Base-by-base conservation (phyloP, 2,329 filamentous ascomycete genomes). In the Trichophyton rubrum region DNA sequence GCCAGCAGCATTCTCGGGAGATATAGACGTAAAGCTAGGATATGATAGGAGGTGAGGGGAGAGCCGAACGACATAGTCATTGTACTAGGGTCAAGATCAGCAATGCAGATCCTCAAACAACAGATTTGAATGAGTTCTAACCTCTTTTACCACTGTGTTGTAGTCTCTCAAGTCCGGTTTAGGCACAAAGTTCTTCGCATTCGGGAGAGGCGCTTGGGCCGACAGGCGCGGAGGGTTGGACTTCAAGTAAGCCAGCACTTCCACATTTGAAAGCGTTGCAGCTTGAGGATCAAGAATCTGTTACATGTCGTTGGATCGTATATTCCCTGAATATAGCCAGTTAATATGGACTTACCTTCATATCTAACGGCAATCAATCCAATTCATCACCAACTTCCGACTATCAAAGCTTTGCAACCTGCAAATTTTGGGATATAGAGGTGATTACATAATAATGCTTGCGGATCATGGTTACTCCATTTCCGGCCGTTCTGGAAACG, bases 121-220 rank as follows among this genome's bases (percentile, higher is more conserved):
- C 1, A 30, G 2, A 27, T 13, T 5, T 8, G 20, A 15, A 17
- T 4, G 8, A 5, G n/a, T 55, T 38, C 62, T 70, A 62, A 78
- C 75, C 68, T 78, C 76, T 61, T 76, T 75, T 13, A 77, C 71
- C 17, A 78, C 74, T 1, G 73, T 75, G 63, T 76, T 74, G 65
- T 78, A 74, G 61, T 76, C 74, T 59, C 74, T 67, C n/a, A 78
- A 61, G 63, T 76, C 74, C 2, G 74, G 74, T 33, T 70, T 74
- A 11, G 74, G 74, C 2, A 71, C 67, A 66, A 72, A 76, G 59
- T 73, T 70, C 30, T 69, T 66, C 11, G 70, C 65, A 60, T 70
- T 73, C 41, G 70, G 69, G 55, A 74, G 72, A 20, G 71, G 69
- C 61, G 73, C 73, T 3, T 43, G 40, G 4, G 75, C 71, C 9